phyloP scores from a whole-genome alignment of 2,329 filamentous ascomycete genomes.

The Diaporthe longicolla region DNA sequence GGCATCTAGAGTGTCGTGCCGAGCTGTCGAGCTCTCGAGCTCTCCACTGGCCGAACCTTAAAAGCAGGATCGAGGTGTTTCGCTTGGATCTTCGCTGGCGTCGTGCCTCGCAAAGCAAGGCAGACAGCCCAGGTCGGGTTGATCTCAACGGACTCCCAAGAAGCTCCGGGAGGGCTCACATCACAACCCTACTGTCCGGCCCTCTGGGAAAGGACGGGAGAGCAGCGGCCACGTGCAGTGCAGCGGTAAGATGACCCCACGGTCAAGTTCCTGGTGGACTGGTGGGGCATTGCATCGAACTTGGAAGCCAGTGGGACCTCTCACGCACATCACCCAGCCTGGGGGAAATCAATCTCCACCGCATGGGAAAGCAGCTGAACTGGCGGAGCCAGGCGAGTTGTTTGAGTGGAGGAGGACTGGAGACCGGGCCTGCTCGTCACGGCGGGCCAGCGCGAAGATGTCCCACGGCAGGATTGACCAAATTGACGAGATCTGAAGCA shows the following conservation, averaged over 20 bases:
- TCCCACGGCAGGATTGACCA: neutral
- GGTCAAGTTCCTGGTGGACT: conserved; percentile 40
- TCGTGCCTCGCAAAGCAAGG: neutral
- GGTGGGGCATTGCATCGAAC: conserved; percentile 26
- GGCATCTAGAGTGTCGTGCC: conserved; percentile 22
- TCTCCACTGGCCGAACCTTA: conserved; percentile 22
- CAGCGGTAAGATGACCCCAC: conserved; percentile 37
- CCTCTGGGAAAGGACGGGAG: neutral
- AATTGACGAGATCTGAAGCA: neutral
- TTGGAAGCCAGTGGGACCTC: conserved; percentile 38
- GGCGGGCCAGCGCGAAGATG: neutral
- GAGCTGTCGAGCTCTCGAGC: conserved; percentile 30
- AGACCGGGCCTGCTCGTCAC: neutral
- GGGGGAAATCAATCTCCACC: conserved; percentile 31
- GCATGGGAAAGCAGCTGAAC: conserved; percentile 5
- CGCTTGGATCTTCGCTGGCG: neutral
- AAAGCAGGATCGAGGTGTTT: neutral
- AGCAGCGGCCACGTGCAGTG: conserved; percentile 35
- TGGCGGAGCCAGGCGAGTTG: neutral
- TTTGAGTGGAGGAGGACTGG: neutral
- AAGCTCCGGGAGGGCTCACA: conserved; percentile 2
- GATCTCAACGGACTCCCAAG: neutral
- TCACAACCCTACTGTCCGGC: neutral
- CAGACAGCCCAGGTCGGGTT: neutral
- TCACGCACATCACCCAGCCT: conserved; percentile 27